These are phyloP conservation scores for Dothistroma septosporum DNA, from an alignment of 2,329 filamentous ascomycete species.

Conservation along the genomic window DNA sequence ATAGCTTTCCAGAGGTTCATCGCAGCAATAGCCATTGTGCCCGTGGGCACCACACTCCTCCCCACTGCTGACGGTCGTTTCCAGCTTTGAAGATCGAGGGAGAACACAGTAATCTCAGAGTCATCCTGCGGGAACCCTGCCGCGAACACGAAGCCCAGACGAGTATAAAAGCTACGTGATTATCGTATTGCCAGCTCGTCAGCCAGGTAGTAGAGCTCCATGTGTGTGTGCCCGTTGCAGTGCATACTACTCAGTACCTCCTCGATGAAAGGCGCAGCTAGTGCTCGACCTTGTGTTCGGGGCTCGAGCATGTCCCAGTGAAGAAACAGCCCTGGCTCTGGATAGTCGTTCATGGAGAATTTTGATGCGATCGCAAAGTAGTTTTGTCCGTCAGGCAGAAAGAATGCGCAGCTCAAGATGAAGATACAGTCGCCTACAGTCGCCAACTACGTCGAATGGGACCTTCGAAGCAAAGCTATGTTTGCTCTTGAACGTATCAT, in stretches of 20 bases:
- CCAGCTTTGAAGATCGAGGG: neutral
- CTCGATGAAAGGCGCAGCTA: constrained; percentile 1
- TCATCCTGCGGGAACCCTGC: constrained; percentile 9
- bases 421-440: neutral
- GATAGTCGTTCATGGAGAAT: constrained; percentile 4
- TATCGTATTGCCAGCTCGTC: constrained; percentile 15
- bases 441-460: neutral
- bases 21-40: neutral
- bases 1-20: neutral
- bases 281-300: constrained; percentile 6
- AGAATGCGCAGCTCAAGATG: constrained; percentile 2
- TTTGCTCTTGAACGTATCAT: neutral
- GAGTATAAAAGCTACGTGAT: constrained; percentile 11
- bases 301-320: constrained; percentile 15
- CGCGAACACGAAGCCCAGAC: constrained; percentile 8
- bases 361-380: constrained; percentile 1
- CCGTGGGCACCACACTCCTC: neutral
- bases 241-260: constrained; percentile 1
- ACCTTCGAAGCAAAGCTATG: constrained; percentile 5
- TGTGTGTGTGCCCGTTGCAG: neutral
- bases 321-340: constrained; percentile 10
- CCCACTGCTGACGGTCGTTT: neutral
- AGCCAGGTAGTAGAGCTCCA: constrained; percentile 14
- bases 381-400: neutral
- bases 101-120: constrained; percentile 14